Evolutionary conservation across 257 asterid genomes (phyloP).

Genomic region (Lavandula angustifolia): DNA sequence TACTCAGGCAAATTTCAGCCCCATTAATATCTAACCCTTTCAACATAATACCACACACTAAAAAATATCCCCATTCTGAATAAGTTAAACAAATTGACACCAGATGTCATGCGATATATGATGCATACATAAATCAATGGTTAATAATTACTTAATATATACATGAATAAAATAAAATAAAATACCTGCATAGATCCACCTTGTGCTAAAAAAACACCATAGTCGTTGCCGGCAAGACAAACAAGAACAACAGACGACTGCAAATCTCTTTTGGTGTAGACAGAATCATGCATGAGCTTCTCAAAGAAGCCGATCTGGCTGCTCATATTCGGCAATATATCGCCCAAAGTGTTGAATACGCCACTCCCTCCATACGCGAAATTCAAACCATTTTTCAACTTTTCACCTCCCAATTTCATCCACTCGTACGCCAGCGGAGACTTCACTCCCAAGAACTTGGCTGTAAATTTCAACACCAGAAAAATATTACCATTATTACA

Average conservation of each 20-base stretch:
- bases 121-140: too few relatives aligned
- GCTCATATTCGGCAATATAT: slow-evolving; percentile 63
- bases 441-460: slow-evolving; percentile 65
- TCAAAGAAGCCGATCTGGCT: slow-evolving; percentile 68
- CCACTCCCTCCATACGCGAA: slow-evolving; percentile 97
- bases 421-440: slow-evolving; percentile 69
- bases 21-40: too few relatives aligned
- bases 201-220: slow-evolving; percentile 40
- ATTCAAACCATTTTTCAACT: slow-evolving; percentile 61
- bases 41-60: too few relatives aligned
- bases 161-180: not conserved
- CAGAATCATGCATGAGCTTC: slow-evolving; percentile 42
- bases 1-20: too few relatives aligned
- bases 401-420: slow-evolving; percentile 53
- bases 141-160: too few relatives aligned
- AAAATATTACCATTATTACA: too few relatives aligned
- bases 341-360: slow-evolving; percentile 59
- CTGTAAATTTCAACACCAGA: slow-evolving; percentile 39
- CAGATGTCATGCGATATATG: too few relatives aligned
- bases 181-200: slow-evolving; percentile 63
- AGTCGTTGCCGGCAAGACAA: slow-evolving; percentile 72
- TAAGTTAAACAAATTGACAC: too few relatives aligned
- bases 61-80: too few relatives aligned
- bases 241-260: slow-evolving; percentile 55
- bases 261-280: slow-evolving; percentile 51